phyloP scores from a whole-genome alignment of 108 stramenopile genomes.

The Discostella stelligeroides region DNA sequence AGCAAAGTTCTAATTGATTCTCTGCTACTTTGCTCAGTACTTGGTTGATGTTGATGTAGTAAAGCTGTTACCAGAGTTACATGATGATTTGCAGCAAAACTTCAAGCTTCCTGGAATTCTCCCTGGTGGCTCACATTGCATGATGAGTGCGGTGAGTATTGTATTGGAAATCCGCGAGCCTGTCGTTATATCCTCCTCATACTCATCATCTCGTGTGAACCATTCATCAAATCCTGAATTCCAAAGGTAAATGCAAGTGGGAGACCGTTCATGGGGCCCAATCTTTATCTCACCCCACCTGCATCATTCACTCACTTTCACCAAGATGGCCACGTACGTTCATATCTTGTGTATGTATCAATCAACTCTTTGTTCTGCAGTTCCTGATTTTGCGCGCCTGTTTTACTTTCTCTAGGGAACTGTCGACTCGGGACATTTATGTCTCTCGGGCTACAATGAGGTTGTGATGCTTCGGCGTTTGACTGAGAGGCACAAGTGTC shows the following conservation, averaged over 20 bases:
- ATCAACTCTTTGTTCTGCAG: background rate
- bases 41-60: slow-evolving; percentile 76
- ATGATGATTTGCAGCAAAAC: slow-evolving; percentile 52
- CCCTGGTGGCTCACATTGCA: slow-evolving; percentile 80
- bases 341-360: background rate
- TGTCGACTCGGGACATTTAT: slow-evolving; percentile 84
- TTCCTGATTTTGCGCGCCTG: background rate
- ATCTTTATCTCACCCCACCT: slow-evolving; percentile 76
- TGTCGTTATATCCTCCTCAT: background rate
- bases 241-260: slow-evolving; percentile 49
- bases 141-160: slow-evolving; percentile 83
- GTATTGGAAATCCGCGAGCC: background rate
- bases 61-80: slow-evolving; percentile 51
- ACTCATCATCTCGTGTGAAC: slow-evolving; percentile 22
- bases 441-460: slow-evolving; percentile 80
- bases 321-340: slow-evolving; percentile 69
- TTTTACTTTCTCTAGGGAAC: slow-evolving; percentile 58
- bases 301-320: slow-evolving; percentile 79
- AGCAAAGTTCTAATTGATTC: too few species aligned
- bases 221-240: background rate
- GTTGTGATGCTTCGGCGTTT: slow-evolving; percentile 84
- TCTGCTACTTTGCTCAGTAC: slow-evolving; percentile 53
- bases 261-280: slow-evolving; percentile 86
- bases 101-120: slow-evolving; percentile 65
- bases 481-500: slow-evolving; percentile 70